phyloP scores from a whole-genome alignment of 306 rosid genomes.

The Cucurbita maxima region DNA sequence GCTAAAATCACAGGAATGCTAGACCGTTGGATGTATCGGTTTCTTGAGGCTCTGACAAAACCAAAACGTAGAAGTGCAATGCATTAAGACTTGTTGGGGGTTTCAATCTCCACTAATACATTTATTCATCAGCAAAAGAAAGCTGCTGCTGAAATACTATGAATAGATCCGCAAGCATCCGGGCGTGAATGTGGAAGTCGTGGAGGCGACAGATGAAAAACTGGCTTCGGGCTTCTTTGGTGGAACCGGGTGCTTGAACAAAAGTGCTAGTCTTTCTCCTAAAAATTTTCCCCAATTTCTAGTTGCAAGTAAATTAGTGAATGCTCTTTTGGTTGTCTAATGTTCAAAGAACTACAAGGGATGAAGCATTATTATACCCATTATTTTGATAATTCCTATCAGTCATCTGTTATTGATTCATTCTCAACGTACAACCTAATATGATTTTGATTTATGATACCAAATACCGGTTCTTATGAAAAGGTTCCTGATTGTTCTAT shows the following conservation, averaged over 20 bases:
- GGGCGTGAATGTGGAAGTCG: neutral
- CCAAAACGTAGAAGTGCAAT: constrained; percentile 32
- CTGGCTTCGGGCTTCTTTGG: neutral
- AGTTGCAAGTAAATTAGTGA: neutral
- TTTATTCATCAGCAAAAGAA: neutral
- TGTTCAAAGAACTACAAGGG: neutral
- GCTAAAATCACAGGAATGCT: constrained; percentile 54
- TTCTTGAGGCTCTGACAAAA: constrained; percentile 61
- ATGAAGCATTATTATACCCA: neutral
- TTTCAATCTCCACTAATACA: neutral
- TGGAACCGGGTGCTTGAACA: neutral
- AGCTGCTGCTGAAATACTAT: neutral
- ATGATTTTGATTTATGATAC: neutral
- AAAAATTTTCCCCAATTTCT: neutral
- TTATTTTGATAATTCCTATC: neutral
- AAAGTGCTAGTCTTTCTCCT: neutral
- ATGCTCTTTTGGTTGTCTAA: neutral
- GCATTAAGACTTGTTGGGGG: constrained; percentile 17
- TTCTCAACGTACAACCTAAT: neutral
- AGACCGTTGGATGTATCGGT: constrained; percentile 88
- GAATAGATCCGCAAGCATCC: neutral
- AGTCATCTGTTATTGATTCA: neutral
- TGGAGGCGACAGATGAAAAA: neutral
- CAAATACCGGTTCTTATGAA: neutral
- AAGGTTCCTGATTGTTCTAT: neutral